Percentiles rank a stretch among this genome's conserved stretches.
Conservation (phyloP, 1,284 basidiomycete genomes). For the Pyrrhoderma noxium region DNA sequence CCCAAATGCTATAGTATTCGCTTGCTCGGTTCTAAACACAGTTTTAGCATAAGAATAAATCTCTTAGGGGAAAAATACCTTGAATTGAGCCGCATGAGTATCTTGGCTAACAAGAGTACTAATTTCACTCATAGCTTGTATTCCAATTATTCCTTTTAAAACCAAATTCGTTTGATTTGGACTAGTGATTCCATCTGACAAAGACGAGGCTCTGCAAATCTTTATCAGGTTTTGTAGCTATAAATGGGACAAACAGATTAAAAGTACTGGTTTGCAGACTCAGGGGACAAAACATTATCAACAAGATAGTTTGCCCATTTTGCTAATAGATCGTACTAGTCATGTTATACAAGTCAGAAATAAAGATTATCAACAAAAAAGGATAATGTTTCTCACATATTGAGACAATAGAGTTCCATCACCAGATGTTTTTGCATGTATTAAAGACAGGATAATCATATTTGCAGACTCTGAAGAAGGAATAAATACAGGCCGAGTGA, state of each 20-base stretch:
- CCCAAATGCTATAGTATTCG: slow-evolving; percentile 3
- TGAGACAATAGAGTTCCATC: neutral
- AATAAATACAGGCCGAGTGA: slow-evolving; percentile 12
- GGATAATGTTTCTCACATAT: slow-evolving; percentile 1
- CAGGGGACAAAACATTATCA: slow-evolving; percentile 30
- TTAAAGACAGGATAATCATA: slow-evolving; percentile 14
- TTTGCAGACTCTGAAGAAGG: slow-evolving; percentile 6
- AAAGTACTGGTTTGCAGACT: slow-evolving; percentile 28
- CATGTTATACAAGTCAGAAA: slow-evolving; percentile 25
- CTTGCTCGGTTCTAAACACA: neutral
- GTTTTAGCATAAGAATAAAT: neutral
- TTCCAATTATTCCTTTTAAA: slow-evolving; percentile 69
- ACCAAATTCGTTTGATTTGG: slow-evolving; percentile 74
- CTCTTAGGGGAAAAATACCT: neutral
- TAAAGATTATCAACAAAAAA: neutral
- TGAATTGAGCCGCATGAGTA: too few relatives aligned
- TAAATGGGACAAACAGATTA: neutral
- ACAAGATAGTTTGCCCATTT: slow-evolving; percentile 34
- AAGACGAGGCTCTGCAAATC: neutral
- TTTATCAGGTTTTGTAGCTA: neutral
- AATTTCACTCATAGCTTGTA: slow-evolving; percentile 59
- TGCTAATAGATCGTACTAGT: slow-evolving; percentile 36
- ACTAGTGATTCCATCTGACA: neutral
- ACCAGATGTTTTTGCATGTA: slow-evolving; percentile 3
- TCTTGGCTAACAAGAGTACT: too few relatives aligned